These are phyloP conservation scores for Penicillium daleae DNA, from an alignment of 495 filamentous ascomycete species.

Conservation along the genomic window DNA sequence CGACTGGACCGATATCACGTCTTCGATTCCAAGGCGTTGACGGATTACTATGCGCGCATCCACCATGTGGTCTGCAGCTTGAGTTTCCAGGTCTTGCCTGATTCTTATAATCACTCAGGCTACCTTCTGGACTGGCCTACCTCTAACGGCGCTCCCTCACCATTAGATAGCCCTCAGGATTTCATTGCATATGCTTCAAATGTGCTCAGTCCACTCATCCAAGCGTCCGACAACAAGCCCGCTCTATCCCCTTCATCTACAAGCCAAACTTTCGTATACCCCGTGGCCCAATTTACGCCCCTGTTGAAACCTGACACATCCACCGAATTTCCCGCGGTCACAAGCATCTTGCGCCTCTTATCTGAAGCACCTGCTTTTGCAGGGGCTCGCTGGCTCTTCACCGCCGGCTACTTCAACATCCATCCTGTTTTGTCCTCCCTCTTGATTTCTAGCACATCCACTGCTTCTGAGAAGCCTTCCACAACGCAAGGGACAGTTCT, in stretches of 20 bases:
- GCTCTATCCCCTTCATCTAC: conserved; percentile 31
- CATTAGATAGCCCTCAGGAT: conserved; percentile 65
- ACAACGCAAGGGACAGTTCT: conserved; percentile 76
- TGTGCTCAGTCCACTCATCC: conserved; percentile 67
- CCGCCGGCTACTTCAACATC: conserved; percentile 98
- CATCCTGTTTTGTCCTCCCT: conserved; percentile 77
- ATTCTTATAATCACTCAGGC: conserved; percentile 56
- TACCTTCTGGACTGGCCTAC: conserved; percentile 80
- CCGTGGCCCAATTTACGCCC: conserved; percentile 80
- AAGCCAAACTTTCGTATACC: conserved; percentile 78
- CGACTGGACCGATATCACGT: conserved; percentile 94
- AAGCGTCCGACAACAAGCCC: conserved; percentile 43
- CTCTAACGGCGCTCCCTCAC: conserved; percentile 71
- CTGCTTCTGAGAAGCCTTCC: conserved; percentile 31
- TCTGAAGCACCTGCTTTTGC: conserved; percentile 57
- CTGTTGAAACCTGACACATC: conserved; percentile 77
- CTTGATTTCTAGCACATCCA: conserved; percentile 64
- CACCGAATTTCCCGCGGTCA: conserved; percentile 84
- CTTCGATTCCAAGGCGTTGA: conserved; percentile 75
- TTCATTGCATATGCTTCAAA: conserved; percentile 71
- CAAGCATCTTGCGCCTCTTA: conserved; percentile 69
- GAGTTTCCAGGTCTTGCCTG: conserved; percentile 77
- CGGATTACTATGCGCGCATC: conserved; percentile 79
- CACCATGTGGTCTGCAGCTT: conserved; percentile 77
- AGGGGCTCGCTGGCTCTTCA: conserved; percentile 86